Evolutionary conservation across 768 basidiomycete species (phyloP).

Genomic region (Boletus vermiculosoides): DNA sequence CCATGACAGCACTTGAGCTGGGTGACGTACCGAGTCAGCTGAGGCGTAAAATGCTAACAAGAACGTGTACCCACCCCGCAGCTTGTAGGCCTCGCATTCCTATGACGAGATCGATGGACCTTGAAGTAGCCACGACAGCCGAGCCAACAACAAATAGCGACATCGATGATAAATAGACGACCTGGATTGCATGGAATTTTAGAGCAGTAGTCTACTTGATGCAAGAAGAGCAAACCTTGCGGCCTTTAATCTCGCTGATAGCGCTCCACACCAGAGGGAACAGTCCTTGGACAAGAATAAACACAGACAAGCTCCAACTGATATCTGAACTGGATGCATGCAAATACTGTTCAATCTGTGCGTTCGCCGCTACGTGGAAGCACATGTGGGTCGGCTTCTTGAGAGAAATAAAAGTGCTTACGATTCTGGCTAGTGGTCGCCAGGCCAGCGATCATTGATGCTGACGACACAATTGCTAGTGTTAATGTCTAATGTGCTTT

Average conservation of each 20-base stretch:
- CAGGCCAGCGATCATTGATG: slow-evolving; percentile 28
- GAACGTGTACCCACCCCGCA: slow-evolving; percentile 43
- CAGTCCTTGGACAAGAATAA: slow-evolving; percentile 67
- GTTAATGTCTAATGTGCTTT: slow-evolving; percentile 20
- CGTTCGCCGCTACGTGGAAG: slow-evolving; percentile 55
- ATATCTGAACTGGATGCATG: slow-evolving; percentile 61
- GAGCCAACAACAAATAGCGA: slow-evolving; percentile 55
- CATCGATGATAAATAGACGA: slow-evolving; percentile 56
- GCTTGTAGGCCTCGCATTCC: slow-evolving; percentile 69
- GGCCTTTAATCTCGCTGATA: slow-evolving; percentile 72
- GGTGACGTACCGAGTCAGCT: not conserved
- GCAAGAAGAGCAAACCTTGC: slow-evolving; percentile 46
- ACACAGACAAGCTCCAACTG: slow-evolving; percentile 66
- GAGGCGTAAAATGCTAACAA: not conserved
- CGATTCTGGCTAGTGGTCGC: slow-evolving; percentile 30
- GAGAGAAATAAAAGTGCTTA: slow-evolving; percentile 7
- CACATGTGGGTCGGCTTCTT: not conserved
- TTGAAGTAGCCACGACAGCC: slow-evolving; percentile 55
- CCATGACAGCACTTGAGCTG: slow-evolving; percentile 65
- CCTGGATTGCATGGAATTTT: slow-evolving; percentile 28
- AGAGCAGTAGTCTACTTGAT: not conserved
- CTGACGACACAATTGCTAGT: slow-evolving; percentile 28
- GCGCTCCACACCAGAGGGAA: slow-evolving; percentile 69
- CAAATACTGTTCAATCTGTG: slow-evolving; percentile 59
- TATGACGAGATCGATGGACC: slow-evolving; percentile 57